Conservation (phyloP, 176 grass and related monocot species). For the Raddia distichophylla region DNA sequence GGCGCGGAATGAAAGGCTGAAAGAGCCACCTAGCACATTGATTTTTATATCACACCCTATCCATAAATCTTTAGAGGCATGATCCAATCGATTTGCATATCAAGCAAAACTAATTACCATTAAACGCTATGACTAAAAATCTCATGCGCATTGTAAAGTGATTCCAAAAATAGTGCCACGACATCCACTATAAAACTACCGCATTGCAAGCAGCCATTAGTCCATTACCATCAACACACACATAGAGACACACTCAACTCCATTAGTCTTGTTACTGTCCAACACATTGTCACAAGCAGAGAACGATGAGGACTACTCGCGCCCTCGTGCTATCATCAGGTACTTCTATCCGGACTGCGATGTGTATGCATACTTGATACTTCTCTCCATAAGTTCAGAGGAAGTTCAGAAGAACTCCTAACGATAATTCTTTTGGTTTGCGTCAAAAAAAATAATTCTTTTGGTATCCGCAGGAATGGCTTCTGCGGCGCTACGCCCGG, state of each 20-base stretch:
- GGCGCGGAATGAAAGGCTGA: too few relatives aligned
- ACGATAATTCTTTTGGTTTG: background rate
- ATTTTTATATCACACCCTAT: too few relatives aligned
- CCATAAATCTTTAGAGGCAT: too few relatives aligned
- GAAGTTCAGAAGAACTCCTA: background rate
- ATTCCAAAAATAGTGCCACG: background rate
- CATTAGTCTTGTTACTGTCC: background rate
- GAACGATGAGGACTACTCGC: conserved; percentile 9
- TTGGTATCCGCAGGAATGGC: background rate
- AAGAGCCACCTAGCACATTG: too few relatives aligned
- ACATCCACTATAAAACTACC: conserved; percentile 4
- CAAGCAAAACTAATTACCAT: background rate
- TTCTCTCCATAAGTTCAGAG: background rate
- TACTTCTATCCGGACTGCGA: background rate
- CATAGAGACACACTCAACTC: too few relatives aligned
- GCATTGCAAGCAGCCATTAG: background rate
- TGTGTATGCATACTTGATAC: too few relatives aligned
- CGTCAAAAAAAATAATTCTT: too few relatives aligned
- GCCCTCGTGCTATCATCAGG: conserved; percentile 31
- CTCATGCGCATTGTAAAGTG: background rate
- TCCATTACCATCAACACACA: background rate
- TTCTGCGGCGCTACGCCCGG: background rate
- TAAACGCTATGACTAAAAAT: background rate
- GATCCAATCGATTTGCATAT: too few relatives aligned
- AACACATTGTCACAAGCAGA: background rate